These are phyloP conservation scores for Kuraishia piskuri DNA, from an alignment of 805 yeast genomes.

Conservation along the genomic window DNA sequence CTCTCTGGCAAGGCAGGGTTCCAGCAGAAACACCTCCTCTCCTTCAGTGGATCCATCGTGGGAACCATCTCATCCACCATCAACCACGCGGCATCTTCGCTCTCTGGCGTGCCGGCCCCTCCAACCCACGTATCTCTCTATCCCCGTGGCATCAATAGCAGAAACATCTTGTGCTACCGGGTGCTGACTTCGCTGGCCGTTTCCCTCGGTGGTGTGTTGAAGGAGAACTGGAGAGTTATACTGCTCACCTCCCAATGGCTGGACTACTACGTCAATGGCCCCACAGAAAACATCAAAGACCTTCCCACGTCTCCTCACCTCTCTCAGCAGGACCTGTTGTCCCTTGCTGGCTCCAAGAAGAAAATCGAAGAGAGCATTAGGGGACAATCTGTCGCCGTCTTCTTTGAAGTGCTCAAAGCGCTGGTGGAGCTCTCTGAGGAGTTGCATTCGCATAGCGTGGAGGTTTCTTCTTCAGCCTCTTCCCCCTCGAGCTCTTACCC, in stretches of 20 bases:
- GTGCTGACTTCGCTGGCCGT: constrained; percentile 72
- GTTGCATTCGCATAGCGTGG: constrained; percentile 7
- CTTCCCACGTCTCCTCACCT: constrained; percentile 36
- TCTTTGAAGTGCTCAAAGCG: constrained; percentile 36
- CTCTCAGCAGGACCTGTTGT: constrained; percentile 34
- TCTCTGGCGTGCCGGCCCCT: constrained; percentile 10
- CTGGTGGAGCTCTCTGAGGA: constrained; percentile 33
- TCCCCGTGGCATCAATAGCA: constrained; percentile 43
- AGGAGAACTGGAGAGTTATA: constrained; percentile 56
- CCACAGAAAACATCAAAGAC: constrained; percentile 33
- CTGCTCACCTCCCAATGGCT: constrained; percentile 71
- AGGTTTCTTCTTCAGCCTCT: background rate
- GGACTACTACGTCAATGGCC: constrained; percentile 61
- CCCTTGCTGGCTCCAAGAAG: constrained; percentile 46
- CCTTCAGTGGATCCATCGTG: constrained; percentile 43
- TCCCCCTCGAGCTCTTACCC: background rate
- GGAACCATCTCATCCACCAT: constrained; percentile 39
- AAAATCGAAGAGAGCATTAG: constrained; percentile 57
- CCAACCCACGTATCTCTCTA: constrained; percentile 14
- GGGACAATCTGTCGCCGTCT: constrained; percentile 44
- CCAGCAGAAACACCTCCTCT: constrained; percentile 24
- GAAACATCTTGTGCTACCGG: constrained; percentile 69
- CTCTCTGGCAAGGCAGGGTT: constrained; percentile 23
- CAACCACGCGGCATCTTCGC: constrained; percentile 25
- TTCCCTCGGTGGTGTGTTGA: constrained; percentile 72